Percentiles rank a stretch among this genome's conserved stretches.
phyloP scores from a whole-genome alignment of 768 basidiomycete genomes.

The Calocybe gangraenosa region DNA sequence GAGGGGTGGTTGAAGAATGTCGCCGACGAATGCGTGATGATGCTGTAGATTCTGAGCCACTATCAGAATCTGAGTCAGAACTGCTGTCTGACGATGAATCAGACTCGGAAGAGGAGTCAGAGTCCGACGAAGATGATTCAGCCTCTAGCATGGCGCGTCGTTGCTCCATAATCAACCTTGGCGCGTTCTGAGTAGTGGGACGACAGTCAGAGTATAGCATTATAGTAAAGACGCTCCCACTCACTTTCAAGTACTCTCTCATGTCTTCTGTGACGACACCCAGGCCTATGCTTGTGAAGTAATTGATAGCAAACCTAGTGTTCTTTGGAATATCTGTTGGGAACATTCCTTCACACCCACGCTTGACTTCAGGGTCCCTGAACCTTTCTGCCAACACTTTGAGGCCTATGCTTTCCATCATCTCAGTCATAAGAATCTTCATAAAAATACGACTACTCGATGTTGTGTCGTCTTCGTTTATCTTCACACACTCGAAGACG shows the following conservation, averaged over 20 bases:
- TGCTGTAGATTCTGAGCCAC: too few relatives aligned
- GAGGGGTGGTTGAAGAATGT: slow-evolving; percentile 17
- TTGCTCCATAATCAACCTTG: slow-evolving; percentile 90
- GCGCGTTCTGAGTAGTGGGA: slow-evolving; percentile 78
- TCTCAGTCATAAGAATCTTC: slow-evolving; percentile 94
- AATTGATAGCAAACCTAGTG: slow-evolving; percentile 95
- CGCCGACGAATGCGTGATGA: slow-evolving; percentile 20
- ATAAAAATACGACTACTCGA: slow-evolving; percentile 95
- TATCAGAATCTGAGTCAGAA: slow-evolving; percentile 17
- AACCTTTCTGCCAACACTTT: slow-evolving; percentile 86
- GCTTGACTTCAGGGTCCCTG: slow-evolving; percentile 77
- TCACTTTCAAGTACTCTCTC: slow-evolving; percentile 91
- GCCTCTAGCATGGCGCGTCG: slow-evolving; percentile 83
- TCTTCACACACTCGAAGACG: slow-evolving; percentile 76
- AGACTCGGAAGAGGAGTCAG: slow-evolving; percentile 31
- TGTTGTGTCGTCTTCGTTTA: slow-evolving; percentile 98
- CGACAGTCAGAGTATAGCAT: slow-evolving; percentile 5
- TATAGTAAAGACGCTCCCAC: slow-evolving; percentile 19
- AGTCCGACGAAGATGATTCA: slow-evolving; percentile 35
- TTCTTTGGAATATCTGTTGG: slow-evolving; percentile 95
- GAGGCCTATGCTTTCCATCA: slow-evolving; percentile 92
- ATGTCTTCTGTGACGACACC: slow-evolving; percentile 92
- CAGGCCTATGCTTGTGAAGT: slow-evolving; percentile 93
- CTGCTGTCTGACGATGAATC: slow-evolving; percentile 17
- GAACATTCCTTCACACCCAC: slow-evolving; percentile 82